Evolutionary conservation across 768 basidiomycete genomes (phyloP).

Genomic region (Dictyophora rubrovolvata): DNA sequence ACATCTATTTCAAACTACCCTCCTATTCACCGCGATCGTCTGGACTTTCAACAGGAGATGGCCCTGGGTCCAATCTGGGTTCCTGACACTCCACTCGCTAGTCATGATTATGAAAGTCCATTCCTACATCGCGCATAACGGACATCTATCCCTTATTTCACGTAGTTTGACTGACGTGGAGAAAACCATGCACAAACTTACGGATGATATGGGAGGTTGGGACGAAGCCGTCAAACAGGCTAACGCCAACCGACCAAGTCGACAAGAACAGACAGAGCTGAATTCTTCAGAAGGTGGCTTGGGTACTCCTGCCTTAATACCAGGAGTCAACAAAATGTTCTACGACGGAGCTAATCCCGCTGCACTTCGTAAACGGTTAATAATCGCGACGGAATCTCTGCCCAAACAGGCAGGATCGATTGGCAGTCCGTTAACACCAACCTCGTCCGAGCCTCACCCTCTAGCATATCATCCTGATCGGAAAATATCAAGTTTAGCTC

Average conservation of each 20-base stretch:
- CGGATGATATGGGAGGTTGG: constrained; percentile 54
- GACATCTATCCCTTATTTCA: constrained; percentile 54
- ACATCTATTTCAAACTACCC: constrained; percentile 64
- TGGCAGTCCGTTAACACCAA: background rate
- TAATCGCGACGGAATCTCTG: constrained; percentile 22
- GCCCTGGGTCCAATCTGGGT: constrained; percentile 97
- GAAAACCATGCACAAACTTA: constrained; percentile 34
- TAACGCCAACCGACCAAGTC: constrained; percentile 23
- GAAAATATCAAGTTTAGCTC: constrained; percentile 57
- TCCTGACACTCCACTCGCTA: constrained; percentile 79
- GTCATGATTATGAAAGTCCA: constrained; percentile 95
- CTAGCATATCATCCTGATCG: constrained; percentile 59
- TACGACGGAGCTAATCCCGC: constrained; percentile 42
- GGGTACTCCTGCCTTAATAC: constrained; percentile 19
- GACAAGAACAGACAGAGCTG: constrained; percentile 27
- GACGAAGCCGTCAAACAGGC: constrained; percentile 48
- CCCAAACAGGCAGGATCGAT: constrained; percentile 13
- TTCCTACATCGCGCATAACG: constrained; percentile 85
- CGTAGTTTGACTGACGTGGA: constrained; percentile 37
- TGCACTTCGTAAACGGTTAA: constrained; percentile 49
- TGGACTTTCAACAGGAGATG: constrained; percentile 93
- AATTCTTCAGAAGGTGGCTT: constrained; percentile 19
- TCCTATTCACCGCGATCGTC: constrained; percentile 63
- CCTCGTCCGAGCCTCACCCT: constrained; percentile 25
- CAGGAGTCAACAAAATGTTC: constrained; percentile 38